These are phyloP conservation scores for Aspergillus fumigatiaffinis DNA, from an alignment of 2,329 filamentous ascomycete species.

Conservation along the genomic window DNA sequence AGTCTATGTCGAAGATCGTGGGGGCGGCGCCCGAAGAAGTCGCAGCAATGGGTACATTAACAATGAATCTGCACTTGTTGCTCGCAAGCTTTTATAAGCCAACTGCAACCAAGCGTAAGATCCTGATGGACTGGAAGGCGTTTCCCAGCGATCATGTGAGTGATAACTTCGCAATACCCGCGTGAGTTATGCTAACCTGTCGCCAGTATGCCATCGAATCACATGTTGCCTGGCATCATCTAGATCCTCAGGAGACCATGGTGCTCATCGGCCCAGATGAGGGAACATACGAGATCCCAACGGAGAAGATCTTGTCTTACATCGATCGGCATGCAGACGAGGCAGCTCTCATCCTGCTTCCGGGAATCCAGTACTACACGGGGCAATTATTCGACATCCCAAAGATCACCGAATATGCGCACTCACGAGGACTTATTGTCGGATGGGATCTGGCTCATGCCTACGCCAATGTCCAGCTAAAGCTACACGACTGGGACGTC, in stretches of 20 bases:
- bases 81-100: slow-evolving; percentile 80
- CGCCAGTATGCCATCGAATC: slow-evolving; percentile 73
- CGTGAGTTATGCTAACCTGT: slow-evolving; percentile 9
- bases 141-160: slow-evolving; percentile 79
- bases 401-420: slow-evolving; percentile 71
- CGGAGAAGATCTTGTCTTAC: slow-evolving; percentile 63
- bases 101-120: slow-evolving; percentile 61
- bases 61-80: slow-evolving; percentile 72
- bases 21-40: slow-evolving; percentile 70
- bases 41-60: slow-evolving; percentile 82
- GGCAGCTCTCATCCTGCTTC: slow-evolving; percentile 72
- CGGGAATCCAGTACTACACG: slow-evolving; percentile 87
- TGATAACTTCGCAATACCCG: neutral
- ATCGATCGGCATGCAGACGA: slow-evolving; percentile 71
- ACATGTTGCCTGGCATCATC: slow-evolving; percentile 67
- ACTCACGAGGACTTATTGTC: slow-evolving; percentile 63
- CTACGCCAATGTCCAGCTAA: slow-evolving; percentile 72
- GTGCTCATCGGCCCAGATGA: slow-evolving; percentile 64
- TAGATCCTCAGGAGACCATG: slow-evolving; percentile 64
- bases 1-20: slow-evolving; percentile 66
- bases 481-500: slow-evolving; percentile 80
- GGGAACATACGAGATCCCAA: slow-evolving; percentile 59
- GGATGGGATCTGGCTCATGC: slow-evolving; percentile 88
- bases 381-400: slow-evolving; percentile 81
- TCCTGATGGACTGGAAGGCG: slow-evolving; percentile 79